These are phyloP conservation scores for Ogataea ganodermae DNA, from an alignment of 805 yeast species.

Conservation along the genomic window DNA sequence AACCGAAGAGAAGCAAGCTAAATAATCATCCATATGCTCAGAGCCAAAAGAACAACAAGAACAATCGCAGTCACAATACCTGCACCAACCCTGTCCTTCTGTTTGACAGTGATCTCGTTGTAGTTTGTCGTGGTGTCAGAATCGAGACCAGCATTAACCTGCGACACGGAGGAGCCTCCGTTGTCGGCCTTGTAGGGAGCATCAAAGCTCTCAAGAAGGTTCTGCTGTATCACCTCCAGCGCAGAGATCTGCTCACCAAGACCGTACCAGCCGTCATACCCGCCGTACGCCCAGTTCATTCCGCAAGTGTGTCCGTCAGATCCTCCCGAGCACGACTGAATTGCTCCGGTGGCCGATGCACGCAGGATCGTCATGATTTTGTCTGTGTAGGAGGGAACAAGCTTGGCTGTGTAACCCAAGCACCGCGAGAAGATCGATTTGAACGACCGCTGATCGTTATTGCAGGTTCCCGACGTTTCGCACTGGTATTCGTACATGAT, in stretches of 20 bases:
- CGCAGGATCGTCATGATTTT: slow-evolving; percentile 37
- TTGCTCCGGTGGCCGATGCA: slow-evolving; percentile 68
- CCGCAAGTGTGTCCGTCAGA: slow-evolving; percentile 89
- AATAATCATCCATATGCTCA: slow-evolving; percentile 74
- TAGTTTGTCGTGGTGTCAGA: slow-evolving; percentile 48
- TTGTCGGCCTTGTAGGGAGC: slow-evolving; percentile 62
- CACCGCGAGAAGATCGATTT: slow-evolving; percentile 67
- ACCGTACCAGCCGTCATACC: slow-evolving; percentile 72
- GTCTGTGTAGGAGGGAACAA: slow-evolving; percentile 52
- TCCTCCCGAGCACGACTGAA: slow-evolving; percentile 81
- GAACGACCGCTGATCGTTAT: slow-evolving; percentile 77
- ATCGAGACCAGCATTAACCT: slow-evolving; percentile 46
- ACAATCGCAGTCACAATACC: slow-evolving; percentile 82
- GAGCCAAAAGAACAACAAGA: slow-evolving; percentile 58
- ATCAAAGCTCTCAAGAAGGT: slow-evolving; percentile 40
- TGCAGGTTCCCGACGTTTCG: slow-evolving; percentile 53
- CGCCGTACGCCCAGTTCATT: slow-evolving; percentile 58
- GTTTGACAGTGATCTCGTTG: slow-evolving; percentile 50
- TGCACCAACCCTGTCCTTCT: slow-evolving; percentile 84
- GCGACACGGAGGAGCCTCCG: slow-evolving; percentile 62
- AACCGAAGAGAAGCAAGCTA: slow-evolving; percentile 21
- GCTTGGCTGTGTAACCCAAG: slow-evolving; percentile 56
- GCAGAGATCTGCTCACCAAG: slow-evolving; percentile 86
- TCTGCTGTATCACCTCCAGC: slow-evolving; percentile 59
- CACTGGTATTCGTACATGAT: slow-evolving; percentile 68